Conservation (phyloP, 768 basidiomycete species). For the Boletellus ananas region DNA sequence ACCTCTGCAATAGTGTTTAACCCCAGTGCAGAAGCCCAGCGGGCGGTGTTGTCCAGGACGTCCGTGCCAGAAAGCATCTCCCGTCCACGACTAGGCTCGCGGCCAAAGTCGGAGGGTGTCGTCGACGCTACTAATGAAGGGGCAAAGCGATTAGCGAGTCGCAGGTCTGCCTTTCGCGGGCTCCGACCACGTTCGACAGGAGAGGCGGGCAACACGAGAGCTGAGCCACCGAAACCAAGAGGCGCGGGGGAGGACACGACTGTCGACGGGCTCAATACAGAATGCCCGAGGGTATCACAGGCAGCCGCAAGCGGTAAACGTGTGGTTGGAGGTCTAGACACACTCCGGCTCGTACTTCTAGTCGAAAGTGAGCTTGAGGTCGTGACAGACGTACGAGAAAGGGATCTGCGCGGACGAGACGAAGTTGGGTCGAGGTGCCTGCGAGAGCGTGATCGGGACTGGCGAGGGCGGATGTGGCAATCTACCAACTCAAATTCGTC, state of each 20-base stretch:
- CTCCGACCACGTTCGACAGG: conserved; percentile 29
- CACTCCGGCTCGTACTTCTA: conserved; percentile 38
- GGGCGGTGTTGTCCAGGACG: conserved; percentile 25
- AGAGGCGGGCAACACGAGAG: conserved; percentile 18
- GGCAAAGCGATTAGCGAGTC: conserved; percentile 12
- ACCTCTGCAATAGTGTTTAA: conserved; percentile 23
- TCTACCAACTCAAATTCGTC: conserved; percentile 28
- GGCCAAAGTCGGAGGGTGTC: conserved; percentile 18
- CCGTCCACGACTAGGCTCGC: conserved; percentile 20
- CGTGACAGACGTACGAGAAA: conserved; percentile 46
- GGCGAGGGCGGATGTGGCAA: conserved; percentile 12
- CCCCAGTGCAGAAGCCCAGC: conserved; percentile 25
- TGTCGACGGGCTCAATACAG: conserved; percentile 16
- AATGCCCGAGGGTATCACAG: conserved; percentile 23
- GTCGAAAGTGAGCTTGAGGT: conserved; percentile 38
- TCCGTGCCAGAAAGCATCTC: conserved; percentile 21
- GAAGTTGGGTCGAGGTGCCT: conserved; percentile 17
- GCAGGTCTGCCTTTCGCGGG: conserved; percentile 15
- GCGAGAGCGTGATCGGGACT: conserved; percentile 31
- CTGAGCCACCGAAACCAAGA: conserved; percentile 27
- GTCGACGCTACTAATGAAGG: conserved; percentile 26
- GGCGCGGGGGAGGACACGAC: conserved; percentile 18
- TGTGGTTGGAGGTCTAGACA: conserved; percentile 36
- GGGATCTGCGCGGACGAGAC: conserved; percentile 40
- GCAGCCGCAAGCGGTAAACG: conserved; percentile 24